Conservation (phyloP, 2,329 filamentous ascomycete genomes). For the Fusarium sp. region DNA sequence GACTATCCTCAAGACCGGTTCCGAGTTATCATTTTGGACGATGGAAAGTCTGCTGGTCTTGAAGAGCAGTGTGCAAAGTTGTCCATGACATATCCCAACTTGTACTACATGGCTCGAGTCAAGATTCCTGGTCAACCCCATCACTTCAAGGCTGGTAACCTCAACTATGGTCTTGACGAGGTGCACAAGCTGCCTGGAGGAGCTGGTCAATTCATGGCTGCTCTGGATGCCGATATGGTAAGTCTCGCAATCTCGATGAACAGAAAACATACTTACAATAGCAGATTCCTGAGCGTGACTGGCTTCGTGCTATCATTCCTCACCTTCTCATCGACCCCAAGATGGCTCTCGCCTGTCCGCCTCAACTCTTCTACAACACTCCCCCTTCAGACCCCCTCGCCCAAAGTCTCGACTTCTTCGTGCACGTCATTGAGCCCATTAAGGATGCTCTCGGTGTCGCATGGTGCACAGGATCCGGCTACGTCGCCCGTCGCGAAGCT, state of each 20-base stretch:
- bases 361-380: constrained; percentile 72
- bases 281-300: constrained; percentile 68
- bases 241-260: background rate
- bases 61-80: constrained; percentile 54
- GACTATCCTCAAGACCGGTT: constrained; percentile 66
- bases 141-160: constrained; percentile 73
- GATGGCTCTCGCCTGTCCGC: constrained; percentile 69
- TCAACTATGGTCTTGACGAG: constrained; percentile 68
- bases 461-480: constrained; percentile 75
- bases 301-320: constrained; percentile 69
- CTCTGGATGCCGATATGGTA: constrained; percentile 74
- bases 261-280: constrained; percentile 13
- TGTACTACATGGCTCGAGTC: constrained; percentile 64
- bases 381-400: constrained; percentile 67
- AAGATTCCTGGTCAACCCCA: constrained; percentile 62
- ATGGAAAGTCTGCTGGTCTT: constrained; percentile 60
- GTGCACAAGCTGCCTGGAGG: constrained; percentile 64
- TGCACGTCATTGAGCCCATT: constrained; percentile 63
- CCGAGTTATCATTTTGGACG: constrained; percentile 67
- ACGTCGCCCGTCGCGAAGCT: constrained; percentile 67
- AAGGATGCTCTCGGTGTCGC: constrained; percentile 65
- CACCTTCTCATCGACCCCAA: constrained; percentile 68
- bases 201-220: constrained; percentile 68
- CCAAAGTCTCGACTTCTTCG: constrained; percentile 69
- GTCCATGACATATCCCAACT: constrained; percentile 57